A percentile compares a stretch with the other conserved stretches of the same genome.
Conservation (phyloP, 129 eudicot species). For the Glebionis coronaria region DNA sequence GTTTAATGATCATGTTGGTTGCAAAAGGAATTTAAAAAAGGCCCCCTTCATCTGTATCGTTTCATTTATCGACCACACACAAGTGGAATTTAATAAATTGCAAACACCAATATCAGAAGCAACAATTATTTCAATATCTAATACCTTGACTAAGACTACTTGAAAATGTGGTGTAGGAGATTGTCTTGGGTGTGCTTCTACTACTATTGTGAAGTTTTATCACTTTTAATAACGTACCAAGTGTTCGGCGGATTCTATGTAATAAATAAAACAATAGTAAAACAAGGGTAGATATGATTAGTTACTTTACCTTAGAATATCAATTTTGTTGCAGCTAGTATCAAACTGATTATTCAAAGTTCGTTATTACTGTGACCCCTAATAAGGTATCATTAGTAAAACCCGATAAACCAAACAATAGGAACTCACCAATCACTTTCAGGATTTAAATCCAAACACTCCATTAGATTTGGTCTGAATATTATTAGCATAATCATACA, state of each 20-base stretch:
- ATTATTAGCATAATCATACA: not conserved
- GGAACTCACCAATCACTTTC: not conserved
- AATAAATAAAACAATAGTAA: not conserved
- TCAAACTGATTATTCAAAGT: not conserved
- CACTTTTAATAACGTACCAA: not conserved
- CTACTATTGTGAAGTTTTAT: not conserved
- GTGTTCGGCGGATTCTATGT: not conserved
- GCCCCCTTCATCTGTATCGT: not conserved
- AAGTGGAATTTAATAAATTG: constrained; percentile 10
- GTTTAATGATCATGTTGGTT: constrained; percentile 5
- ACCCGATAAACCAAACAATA: not conserved
- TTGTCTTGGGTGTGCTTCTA: too few relatives aligned
- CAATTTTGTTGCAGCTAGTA: not conserved
- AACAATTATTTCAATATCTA: not conserved
- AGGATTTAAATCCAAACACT: not conserved
- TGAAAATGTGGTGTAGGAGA: too few relatives aligned
- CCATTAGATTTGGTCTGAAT: not conserved
- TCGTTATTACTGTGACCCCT: not conserved
- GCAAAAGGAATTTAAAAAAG: not conserved
- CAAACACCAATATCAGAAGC: not conserved
- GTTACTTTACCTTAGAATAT: not conserved
- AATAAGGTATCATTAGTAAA: not conserved
- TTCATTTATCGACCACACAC: not conserved
- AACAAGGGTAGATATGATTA: not conserved
- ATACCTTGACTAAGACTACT: not conserved